Evolutionary conservation across 495 filamentous ascomycete genomes (phyloP).

Genomic region (Penicillium angulare): DNA sequence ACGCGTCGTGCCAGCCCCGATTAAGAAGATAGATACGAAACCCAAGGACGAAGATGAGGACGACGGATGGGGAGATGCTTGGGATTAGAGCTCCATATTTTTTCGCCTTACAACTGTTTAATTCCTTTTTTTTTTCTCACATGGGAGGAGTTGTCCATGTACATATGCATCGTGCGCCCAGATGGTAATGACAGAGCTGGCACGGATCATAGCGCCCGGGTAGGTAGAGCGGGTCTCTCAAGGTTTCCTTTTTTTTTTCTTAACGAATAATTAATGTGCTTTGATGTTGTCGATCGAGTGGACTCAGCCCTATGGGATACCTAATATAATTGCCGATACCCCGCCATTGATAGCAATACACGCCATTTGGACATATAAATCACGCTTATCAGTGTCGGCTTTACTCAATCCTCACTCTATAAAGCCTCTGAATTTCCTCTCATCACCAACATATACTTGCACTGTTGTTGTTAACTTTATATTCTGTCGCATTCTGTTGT

Average conservation of each 20-base stretch:
- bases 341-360: neutral
- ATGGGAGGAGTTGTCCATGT: neutral
- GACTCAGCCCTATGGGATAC: neutral
- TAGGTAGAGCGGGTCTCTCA: neutral
- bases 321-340: neutral
- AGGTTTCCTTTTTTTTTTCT: no score
- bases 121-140: neutral
- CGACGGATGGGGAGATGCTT: slow-evolving; percentile 59
- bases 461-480: no score
- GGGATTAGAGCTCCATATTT: slow-evolving; percentile 34
- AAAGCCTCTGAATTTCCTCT: no score
- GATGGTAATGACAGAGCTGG: no score
- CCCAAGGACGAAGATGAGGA: slow-evolving; percentile 49
- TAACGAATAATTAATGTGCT: slow-evolving; percentile 1
- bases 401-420: no score
- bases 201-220: no score
- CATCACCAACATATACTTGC: no score
- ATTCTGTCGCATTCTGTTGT: neutral
- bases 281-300: neutral
- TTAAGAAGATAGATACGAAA: slow-evolving; percentile 50
- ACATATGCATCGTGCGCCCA: slow-evolving; percentile 6
- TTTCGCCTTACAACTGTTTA: neutral
- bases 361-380: no score
- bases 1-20: slow-evolving; percentile 27
- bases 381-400: no score